Percentiles rank a stretch among this genome's conserved stretches.
These are phyloP conservation scores for Zygoascus meyerae DNA, from an alignment of 1,139 yeast species.

Conservation along the genomic window DNA sequence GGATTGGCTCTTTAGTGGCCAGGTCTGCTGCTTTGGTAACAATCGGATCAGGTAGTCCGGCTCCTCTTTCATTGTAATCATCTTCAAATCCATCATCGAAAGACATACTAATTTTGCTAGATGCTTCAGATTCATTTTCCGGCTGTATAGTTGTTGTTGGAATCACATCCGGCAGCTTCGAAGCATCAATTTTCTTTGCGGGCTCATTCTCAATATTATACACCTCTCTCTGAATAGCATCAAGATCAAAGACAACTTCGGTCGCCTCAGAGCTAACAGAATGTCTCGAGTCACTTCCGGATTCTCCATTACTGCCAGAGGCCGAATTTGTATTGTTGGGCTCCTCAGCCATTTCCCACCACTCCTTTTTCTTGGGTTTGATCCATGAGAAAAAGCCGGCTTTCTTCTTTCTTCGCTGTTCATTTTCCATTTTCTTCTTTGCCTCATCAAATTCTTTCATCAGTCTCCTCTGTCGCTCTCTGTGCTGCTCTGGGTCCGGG, in stretches of 20 bases:
- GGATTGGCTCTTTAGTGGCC: background rate
- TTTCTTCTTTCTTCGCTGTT: constrained; percentile 33
- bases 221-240: constrained; percentile 34
- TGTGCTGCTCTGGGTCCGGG: constrained; percentile 84
- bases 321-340: background rate
- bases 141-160: background rate
- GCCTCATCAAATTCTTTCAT: constrained; percentile 84
- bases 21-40: background rate
- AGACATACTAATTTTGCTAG: constrained; percentile 21
- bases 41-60: background rate
- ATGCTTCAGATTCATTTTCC: background rate
- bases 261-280: background rate
- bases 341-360: constrained; percentile 72
- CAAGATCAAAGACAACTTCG: constrained; percentile 33
- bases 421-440: constrained; percentile 44
- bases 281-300: background rate
- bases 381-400: constrained; percentile 43
- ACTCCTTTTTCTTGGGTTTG: constrained; percentile 71
- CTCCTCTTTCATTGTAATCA: constrained; percentile 15
- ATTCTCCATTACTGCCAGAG: background rate
- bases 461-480: constrained; percentile 69
- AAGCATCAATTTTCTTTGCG: background rate
- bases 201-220: constrained; percentile 19
- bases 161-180: background rate
- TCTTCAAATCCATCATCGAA: constrained; percentile 24